Evolutionary conservation across 2,329 filamentous ascomycete genomes (phyloP), one percentile per base, ranked within the genome.

Genomic region (Aspergillus fischeri): DNA sequence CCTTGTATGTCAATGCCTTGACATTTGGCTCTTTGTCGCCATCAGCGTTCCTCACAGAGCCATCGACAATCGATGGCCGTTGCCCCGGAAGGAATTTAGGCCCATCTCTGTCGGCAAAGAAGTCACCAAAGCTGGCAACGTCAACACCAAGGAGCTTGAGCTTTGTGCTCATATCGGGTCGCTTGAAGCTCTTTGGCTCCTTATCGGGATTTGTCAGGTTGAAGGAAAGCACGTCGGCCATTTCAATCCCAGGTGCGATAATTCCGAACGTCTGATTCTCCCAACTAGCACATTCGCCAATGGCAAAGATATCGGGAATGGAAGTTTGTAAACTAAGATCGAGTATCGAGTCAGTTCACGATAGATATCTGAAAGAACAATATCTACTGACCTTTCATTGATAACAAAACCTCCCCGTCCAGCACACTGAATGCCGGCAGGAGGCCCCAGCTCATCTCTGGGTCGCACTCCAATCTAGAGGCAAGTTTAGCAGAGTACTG

Each of bases 201-300:
- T 93, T 89, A 2, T 85, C 81, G 68, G 88, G 87, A 32, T 90
- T 89, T 70, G 92, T 95, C 57, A 97, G 83, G 72, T 96, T 96
- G 79, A 94, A 96, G 10, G 92, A 86, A 3, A 96, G 83, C 1
- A 96, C 87, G 64, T 96, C 92, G 0, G 92, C 92, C 90, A 96
- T 96, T 73, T 96, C 92, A 38, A 96, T 83, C 20, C 92, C 92
- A 0, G 92, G 92, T 0, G 89, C 91, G 65, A 97, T 96, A 21
- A 97, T 83, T 5, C 92, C 92, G 63, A 91, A 96, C 0, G 90
- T 92, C 73, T 94, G 89, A 63, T 85, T 88, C 61, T 92, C 83
- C 90, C 91, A 96, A 75, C 88, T 94, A 4, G 92, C 91, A 66
- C 92, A 96, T 74, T 96, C 92, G 56, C 92, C 92, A 51, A 96